Conservation (phyloP, 2,329 filamentous ascomycete species). For the Clonostachys rosea region DNA sequence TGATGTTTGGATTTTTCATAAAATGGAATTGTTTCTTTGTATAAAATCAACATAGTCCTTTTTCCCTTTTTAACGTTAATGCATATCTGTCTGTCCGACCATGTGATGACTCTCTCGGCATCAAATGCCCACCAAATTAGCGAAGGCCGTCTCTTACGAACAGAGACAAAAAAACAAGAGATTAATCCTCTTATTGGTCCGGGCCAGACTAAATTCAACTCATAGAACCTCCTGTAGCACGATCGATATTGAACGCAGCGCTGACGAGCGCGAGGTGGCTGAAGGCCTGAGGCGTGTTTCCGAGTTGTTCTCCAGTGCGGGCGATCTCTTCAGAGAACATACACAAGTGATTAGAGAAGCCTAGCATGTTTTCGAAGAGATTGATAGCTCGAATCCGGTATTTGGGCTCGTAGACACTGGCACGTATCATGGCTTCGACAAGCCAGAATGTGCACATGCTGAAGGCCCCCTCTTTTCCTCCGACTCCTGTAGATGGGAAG, state of each 20-base stretch:
- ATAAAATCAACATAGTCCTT: no score
- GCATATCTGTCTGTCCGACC: no score
- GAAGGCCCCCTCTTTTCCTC: slow-evolving; percentile 71
- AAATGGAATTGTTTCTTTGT: no score
- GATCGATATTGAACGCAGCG: slow-evolving; percentile 71
- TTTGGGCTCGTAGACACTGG: slow-evolving; percentile 58
- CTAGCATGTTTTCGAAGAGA: slow-evolving; percentile 74
- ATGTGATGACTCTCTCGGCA: no score
- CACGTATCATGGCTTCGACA: slow-evolving; percentile 71
- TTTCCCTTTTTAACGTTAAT: no score
- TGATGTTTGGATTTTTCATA: no score
- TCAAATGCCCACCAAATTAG: no score
- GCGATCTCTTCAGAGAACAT: slow-evolving; percentile 82
- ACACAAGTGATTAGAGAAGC: slow-evolving; percentile 70
- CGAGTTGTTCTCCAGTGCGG: slow-evolving; percentile 69
- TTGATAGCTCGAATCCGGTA: slow-evolving; percentile 59
- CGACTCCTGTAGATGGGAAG: slow-evolving; percentile 48
- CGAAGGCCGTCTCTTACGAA: no score
- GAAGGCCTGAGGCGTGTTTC: slow-evolving; percentile 77
- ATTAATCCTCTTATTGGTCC: no score
- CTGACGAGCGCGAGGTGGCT: slow-evolving; percentile 72
- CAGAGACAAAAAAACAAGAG: no score
- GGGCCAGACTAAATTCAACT: no score
- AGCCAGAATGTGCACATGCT: slow-evolving; percentile 83
- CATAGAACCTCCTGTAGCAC: slow-evolving; percentile 19